A percentile compares a stretch with the other conserved stretches of the same genome.
Conservation (phyloP, 2,329 filamentous ascomycete species). For the Gnomoniopsis sp. region DNA sequence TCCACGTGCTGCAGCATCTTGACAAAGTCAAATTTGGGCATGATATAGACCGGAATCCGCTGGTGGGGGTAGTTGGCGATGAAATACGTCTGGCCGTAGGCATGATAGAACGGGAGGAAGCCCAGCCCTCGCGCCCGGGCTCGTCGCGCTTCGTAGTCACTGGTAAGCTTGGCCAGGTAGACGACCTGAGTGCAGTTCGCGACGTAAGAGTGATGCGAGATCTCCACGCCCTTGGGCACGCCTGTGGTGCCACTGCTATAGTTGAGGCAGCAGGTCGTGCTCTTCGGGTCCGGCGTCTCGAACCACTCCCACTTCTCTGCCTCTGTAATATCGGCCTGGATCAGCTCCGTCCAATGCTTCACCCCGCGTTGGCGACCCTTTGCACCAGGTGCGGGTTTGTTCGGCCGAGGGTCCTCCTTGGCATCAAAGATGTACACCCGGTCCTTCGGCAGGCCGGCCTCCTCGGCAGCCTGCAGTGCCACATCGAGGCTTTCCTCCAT, state of each 20-base stretch:
- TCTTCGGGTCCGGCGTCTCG: conserved; percentile 46
- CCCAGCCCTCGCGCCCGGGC: conserved; percentile 48
- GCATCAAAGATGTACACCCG: conserved; percentile 65
- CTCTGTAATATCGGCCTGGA: conserved; percentile 43
- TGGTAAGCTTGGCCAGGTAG: conserved; percentile 41
- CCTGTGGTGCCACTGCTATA: conserved; percentile 80
- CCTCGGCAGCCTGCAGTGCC: conserved; percentile 62
- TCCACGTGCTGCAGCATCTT: conserved; percentile 67
- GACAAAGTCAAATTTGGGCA: conserved; percentile 73
- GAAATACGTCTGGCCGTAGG: conserved; percentile 69
- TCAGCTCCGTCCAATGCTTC: conserved; percentile 62
- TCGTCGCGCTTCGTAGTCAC: conserved; percentile 42
- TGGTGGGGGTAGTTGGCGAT: conserved; percentile 55
- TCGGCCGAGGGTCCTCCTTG: conserved; percentile 33
- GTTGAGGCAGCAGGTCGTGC: conserved; percentile 66
- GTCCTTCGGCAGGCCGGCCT: conserved; percentile 50
- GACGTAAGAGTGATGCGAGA: conserved; percentile 74
- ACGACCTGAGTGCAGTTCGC: conserved; percentile 64
- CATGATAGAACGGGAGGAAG: conserved; percentile 76
- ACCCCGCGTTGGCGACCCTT: conserved; percentile 33
- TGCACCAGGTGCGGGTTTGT: conserved; percentile 22
- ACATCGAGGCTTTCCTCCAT: conserved; percentile 57
- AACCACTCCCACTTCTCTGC: conserved; percentile 63
- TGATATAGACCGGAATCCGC: conserved; percentile 69
- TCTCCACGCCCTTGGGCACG: conserved; percentile 78